Conservation (phyloP, 306 rosid genomes). For the Rubus parviflorus region DNA sequence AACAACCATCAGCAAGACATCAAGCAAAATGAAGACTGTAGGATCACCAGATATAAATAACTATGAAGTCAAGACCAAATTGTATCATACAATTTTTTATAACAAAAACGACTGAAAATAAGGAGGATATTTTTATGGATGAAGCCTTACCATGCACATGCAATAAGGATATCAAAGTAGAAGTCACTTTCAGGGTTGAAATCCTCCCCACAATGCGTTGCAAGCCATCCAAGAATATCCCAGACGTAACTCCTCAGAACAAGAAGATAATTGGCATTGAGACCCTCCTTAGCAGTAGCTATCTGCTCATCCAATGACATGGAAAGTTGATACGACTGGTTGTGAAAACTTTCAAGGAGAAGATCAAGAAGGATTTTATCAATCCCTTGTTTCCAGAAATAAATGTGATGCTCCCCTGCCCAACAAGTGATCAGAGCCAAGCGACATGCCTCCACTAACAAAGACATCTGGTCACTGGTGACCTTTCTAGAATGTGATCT, state of each 20-base stretch:
- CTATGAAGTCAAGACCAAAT: constrained; percentile 19
- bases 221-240: constrained; percentile 93
- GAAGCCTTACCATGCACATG: constrained; percentile 65
- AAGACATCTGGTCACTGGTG: constrained; percentile 43
- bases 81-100: constrained; percentile 8
- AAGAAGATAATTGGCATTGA: constrained; percentile 46
- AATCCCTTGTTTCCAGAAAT: constrained; percentile 73
- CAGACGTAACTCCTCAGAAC: constrained; percentile 58
- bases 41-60: constrained; percentile 21
- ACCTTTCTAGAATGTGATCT: constrained; percentile 37
- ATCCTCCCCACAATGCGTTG: constrained; percentile 57
- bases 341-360: constrained; percentile 51
- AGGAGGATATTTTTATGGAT: constrained; percentile 16
- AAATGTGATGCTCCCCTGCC: constrained; percentile 74
- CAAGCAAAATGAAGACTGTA: background rate
- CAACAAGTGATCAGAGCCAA: constrained; percentile 77
- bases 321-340: constrained; percentile 30
- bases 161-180: constrained; percentile 53
- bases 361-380: constrained; percentile 70
- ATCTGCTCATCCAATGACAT: constrained; percentile 61
- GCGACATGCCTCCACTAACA: constrained; percentile 66
- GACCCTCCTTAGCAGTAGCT: constrained; percentile 46
- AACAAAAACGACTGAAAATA: background rate
- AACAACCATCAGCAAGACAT: constrained; percentile 18
- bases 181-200: constrained; percentile 45